phyloP scores from a whole-genome alignment of 2,329 filamentous ascomycete genomes.

The Allantophomopsis lycopodina region DNA sequence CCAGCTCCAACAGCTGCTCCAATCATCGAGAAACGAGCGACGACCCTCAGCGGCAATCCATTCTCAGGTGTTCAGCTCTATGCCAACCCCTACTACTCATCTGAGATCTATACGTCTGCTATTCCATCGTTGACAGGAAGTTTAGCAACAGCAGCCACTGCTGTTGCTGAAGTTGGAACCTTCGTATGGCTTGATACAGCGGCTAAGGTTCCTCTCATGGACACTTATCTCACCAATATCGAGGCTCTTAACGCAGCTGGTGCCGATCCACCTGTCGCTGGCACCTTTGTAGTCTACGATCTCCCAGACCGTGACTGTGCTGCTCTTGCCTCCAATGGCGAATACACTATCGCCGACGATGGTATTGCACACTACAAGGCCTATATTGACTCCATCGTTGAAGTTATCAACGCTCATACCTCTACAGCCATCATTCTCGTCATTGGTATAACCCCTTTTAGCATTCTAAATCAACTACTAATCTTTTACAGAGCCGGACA shows the following conservation, averaged over 20 bases:
- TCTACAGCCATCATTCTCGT: conserved; percentile 32
- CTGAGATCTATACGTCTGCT: conserved; percentile 37
- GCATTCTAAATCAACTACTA: background rate
- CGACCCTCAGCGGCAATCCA: conserved; percentile 28
- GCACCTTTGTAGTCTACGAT: conserved; percentile 46
- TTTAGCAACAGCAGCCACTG: conserved; percentile 31
- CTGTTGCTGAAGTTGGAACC: conserved; percentile 33
- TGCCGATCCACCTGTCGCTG: conserved; percentile 29
- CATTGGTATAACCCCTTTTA: background rate
- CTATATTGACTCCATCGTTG: conserved; percentile 39
- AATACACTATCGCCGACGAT: conserved; percentile 37
- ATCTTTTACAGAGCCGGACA: conserved; percentile 38
- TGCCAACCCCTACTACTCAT: conserved; percentile 36
- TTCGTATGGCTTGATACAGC: conserved; percentile 38
- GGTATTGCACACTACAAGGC: conserved; percentile 33
- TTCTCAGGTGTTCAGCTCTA: conserved; percentile 34
- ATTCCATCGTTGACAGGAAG: conserved; percentile 46
- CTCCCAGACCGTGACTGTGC: conserved; percentile 50
- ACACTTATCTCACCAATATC: conserved; percentile 30
- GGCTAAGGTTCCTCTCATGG: conserved; percentile 32
- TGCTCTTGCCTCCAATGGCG: conserved; percentile 48
- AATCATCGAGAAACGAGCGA: too few relatives aligned
- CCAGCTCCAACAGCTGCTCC: too few relatives aligned
- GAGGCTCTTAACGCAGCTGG: conserved; percentile 29
- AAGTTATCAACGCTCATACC: conserved; percentile 36